Evolutionary conservation across 2,329 filamentous ascomycete genomes (phyloP).

Genomic region (Verticillium isaacii): DNA sequence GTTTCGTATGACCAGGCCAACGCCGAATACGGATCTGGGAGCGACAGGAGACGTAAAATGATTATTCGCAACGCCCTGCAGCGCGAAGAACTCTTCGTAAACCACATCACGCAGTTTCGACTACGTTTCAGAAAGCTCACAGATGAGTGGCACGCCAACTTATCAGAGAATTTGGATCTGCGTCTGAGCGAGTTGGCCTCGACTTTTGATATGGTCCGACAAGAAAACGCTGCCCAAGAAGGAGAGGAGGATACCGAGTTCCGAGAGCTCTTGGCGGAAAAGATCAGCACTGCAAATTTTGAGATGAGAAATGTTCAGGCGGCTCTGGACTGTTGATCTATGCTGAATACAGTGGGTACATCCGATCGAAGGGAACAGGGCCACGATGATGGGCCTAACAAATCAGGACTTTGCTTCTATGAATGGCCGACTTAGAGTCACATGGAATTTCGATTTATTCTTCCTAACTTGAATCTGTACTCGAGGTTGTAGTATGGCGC

Average conservation of each 20-base stretch:
- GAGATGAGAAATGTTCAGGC: background rate
- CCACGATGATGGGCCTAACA: no score
- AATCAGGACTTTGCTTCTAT: no score
- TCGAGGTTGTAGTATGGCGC: no score
- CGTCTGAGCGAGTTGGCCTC: slow-evolving; percentile 21
- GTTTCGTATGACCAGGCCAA: slow-evolving; percentile 23
- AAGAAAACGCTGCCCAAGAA: slow-evolving; percentile 30
- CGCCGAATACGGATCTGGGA: slow-evolving; percentile 28
- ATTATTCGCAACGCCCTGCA: slow-evolving; percentile 24
- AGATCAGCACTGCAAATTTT: background rate
- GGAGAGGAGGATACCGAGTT: slow-evolving; percentile 30
- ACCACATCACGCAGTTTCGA: slow-evolving; percentile 21
- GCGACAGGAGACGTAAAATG: slow-evolving; percentile 23
- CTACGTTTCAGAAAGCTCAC: slow-evolving; percentile 15
- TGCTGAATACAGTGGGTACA: no score
- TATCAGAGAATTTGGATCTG: slow-evolving; percentile 8
- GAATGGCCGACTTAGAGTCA: no score
- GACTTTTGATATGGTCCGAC: slow-evolving; percentile 29
- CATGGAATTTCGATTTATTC: no score
- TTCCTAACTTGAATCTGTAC: no score
- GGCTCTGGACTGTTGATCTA: background rate
- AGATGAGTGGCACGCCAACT: slow-evolving; percentile 15
- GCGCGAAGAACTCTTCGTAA: slow-evolving; percentile 21
- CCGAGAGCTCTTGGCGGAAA: slow-evolving; percentile 13
- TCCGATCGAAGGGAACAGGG: no score